phyloP scores from a whole-genome alignment of 179 eudicot species.

The Monotropa hypopitys region DNA sequence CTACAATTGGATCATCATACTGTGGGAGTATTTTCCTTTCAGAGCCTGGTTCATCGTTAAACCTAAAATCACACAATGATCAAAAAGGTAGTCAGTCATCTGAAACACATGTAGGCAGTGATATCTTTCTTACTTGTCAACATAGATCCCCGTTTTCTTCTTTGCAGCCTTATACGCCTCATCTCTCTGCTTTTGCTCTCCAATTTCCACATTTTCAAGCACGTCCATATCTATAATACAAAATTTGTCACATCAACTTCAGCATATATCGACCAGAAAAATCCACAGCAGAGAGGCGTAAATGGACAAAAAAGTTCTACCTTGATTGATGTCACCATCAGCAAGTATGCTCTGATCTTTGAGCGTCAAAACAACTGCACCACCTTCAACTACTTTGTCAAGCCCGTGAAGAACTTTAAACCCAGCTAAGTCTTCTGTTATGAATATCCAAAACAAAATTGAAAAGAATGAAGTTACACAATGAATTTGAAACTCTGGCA shows the following conservation, averaged over 20 bases:
- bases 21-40: conserved; percentile 86
- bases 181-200: conserved; percentile 86
- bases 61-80: conserved; percentile 29
- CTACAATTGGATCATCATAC: conserved; percentile 76
- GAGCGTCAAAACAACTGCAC: conserved; percentile 90
- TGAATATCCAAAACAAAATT: conserved; percentile 4
- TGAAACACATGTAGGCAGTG: conserved; percentile 1
- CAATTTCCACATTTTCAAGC: conserved; percentile 96
- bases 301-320: conserved; percentile 20
- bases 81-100: conserved; percentile 3
- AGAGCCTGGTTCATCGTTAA: conserved; percentile 54
- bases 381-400: conserved; percentile 93
- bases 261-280: conserved; percentile 21
- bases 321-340: conserved; percentile 80
- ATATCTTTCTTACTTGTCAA: conserved; percentile 52
- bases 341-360: conserved; percentile 96
- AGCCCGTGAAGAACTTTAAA: conserved; percentile 91
- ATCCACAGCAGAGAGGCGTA: conserved; percentile 6
- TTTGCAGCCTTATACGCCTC: conserved; percentile 91
- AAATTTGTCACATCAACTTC: conserved; percentile 19
- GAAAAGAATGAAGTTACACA: neutral
- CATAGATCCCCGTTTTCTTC: conserved; percentile 55
- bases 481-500: neutral
- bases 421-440: conserved; percentile 60
- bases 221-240: conserved; percentile 60